Evolutionary conservation across 2,329 filamentous ascomycete genomes (phyloP).

Genomic region (Endoconidiophora polonica): DNA sequence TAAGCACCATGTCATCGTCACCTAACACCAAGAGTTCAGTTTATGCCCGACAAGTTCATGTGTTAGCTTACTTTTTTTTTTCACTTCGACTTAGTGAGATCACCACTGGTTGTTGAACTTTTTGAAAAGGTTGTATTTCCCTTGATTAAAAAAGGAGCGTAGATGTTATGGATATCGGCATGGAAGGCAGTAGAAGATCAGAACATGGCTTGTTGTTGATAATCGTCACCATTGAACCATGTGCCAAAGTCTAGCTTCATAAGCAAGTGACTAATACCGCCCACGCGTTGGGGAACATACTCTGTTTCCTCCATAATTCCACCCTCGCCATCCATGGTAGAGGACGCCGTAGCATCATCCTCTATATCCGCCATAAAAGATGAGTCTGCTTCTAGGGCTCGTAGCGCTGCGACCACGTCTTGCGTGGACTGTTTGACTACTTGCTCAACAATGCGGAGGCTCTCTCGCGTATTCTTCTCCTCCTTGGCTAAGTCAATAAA

Average conservation of each 20-base stretch:
- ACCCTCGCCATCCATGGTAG: conserved; percentile 24
- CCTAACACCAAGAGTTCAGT: too few species aligned
- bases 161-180: not conserved
- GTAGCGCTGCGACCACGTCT: conserved; percentile 41
- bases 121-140: too few species aligned
- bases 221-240: conserved; percentile 29
- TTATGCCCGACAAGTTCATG: too few species aligned
- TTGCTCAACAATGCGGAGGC: conserved; percentile 46
- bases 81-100: too few species aligned
- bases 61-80: too few species aligned
- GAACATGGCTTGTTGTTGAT: conserved; percentile 3
- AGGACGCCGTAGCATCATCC: conserved; percentile 20
- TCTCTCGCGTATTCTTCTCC: conserved; percentile 47
- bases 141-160: too few species aligned
- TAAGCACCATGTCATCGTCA: too few species aligned
- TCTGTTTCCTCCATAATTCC: conserved; percentile 19
- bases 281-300: conserved; percentile 57
- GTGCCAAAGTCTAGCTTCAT: conserved; percentile 74
- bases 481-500: conserved; percentile 56
- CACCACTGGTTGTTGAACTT: too few species aligned
- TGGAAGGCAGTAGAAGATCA: not conserved
- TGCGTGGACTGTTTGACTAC: conserved; percentile 52
- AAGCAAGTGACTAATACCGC: conserved; percentile 66
- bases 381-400: conserved; percentile 28
- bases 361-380: conserved; percentile 30